Conservation (phyloP, 108 stramenopile species). For the Skeletonema tropicum region DNA sequence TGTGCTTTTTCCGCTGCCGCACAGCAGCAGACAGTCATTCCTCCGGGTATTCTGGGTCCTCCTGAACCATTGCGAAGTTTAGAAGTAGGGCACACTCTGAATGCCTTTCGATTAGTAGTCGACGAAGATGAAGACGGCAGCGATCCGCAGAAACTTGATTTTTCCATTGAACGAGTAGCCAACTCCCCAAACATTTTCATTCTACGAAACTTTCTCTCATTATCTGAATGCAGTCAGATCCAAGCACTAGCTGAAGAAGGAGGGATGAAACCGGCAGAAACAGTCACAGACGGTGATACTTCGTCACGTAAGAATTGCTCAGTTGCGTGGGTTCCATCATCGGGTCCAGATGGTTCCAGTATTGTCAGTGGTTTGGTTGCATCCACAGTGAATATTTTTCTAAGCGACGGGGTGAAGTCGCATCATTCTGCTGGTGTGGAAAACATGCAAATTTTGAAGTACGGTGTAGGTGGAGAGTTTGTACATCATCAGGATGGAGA, state of each 20-base stretch:
- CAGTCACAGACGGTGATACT: slow-evolving; percentile 16
- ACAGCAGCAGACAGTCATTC: background rate
- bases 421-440: slow-evolving; percentile 39
- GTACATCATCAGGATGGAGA: slow-evolving; percentile 61
- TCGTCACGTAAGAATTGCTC: slow-evolving; percentile 13
- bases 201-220: slow-evolving; percentile 37
- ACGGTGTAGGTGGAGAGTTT: slow-evolving; percentile 56
- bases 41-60: slow-evolving; percentile 11
- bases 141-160: slow-evolving; percentile 1
- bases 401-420: slow-evolving; percentile 9
- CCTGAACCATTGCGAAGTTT: slow-evolving; percentile 12
- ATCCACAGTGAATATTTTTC: slow-evolving; percentile 16
- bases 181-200: slow-evolving; percentile 32
- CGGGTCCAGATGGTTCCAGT: background rate
- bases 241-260: slow-evolving; percentile 2
- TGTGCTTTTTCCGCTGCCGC: background rate
- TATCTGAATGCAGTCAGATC: slow-evolving; percentile 37
- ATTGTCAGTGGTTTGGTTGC: slow-evolving; percentile 12
- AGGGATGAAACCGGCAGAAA: slow-evolving; percentile 29
- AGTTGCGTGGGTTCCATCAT: slow-evolving; percentile 26
- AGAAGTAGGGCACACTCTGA: background rate
- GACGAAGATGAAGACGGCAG: slow-evolving; percentile 5
- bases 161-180: slow-evolving; percentile 43
- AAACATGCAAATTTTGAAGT: slow-evolving; percentile 59
- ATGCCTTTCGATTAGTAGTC: slow-evolving; percentile 5